phyloP scores from a whole-genome alignment of 345 rosid species.

The Chamaenerion angustifolium region DNA sequence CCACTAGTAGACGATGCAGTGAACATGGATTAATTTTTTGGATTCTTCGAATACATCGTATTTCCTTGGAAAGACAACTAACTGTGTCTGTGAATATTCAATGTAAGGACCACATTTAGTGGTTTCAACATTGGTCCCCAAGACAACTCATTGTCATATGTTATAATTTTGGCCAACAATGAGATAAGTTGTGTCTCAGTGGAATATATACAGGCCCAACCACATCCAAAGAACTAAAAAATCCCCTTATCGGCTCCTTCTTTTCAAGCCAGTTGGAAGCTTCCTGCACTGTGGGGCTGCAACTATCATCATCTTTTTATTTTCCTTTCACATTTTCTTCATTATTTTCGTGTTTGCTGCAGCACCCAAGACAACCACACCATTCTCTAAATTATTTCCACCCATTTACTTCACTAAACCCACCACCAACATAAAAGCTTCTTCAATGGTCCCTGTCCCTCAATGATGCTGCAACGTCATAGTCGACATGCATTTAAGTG shows the following conservation, averaged over 20 bases:
- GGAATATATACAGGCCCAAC: slow-evolving; percentile 41
- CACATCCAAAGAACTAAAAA: slow-evolving; percentile 21
- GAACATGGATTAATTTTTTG: background rate
- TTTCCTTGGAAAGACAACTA: slow-evolving; percentile 4
- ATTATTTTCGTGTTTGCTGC: slow-evolving; percentile 10
- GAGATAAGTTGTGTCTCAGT: slow-evolving; percentile 42
- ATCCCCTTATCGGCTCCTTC: slow-evolving; percentile 13
- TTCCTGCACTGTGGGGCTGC: slow-evolving; percentile 23
- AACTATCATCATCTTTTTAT: slow-evolving; percentile 5
- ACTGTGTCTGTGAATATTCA: slow-evolving; percentile 4
- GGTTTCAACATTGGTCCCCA: slow-evolving; percentile 36
- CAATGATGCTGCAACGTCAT: slow-evolving; percentile 1
- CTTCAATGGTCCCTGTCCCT: slow-evolving; percentile 6
- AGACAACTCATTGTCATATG: slow-evolving; percentile 40
- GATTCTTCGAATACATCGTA: background rate
- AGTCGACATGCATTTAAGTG: slow-evolving; percentile 4
- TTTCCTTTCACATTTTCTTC: slow-evolving; percentile 3
- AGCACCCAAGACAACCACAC: slow-evolving; percentile 3
- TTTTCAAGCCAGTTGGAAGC: slow-evolving; percentile 19
- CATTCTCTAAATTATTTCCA: background rate
- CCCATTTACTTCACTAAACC: background rate
- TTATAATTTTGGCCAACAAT: slow-evolving; percentile 44
- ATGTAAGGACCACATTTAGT: slow-evolving; percentile 6
- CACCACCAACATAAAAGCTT: slow-evolving; percentile 5
- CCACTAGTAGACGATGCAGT: no score